phyloP scores from a whole-genome alignment of 139 green algal species.

The Astrephomene gubernaculifera region DNA sequence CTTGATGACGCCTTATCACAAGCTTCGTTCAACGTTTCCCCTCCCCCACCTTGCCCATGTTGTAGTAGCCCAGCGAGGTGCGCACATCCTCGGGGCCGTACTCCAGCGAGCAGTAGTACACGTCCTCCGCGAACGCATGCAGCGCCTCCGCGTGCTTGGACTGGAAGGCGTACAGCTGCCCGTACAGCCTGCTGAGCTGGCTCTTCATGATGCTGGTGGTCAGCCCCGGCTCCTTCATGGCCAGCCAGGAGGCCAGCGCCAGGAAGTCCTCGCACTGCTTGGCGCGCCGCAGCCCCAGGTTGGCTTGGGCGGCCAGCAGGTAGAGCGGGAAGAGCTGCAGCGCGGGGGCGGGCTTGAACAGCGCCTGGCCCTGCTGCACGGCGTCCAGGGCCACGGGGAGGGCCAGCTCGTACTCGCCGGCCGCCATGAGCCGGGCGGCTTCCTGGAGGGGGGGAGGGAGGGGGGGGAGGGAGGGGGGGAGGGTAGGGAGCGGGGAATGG shows the following conservation, averaged over 20 bases:
- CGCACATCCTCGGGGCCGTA: constrained; percentile 82
- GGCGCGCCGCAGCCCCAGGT: constrained; percentile 76
- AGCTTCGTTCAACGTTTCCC: too few relatives aligned
- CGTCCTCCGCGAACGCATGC: constrained; percentile 78
- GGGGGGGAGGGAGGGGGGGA: background rate
- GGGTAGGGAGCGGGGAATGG: background rate
- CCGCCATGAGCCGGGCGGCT: constrained; percentile 80
- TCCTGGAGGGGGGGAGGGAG: constrained; percentile 59
- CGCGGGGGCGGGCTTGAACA: constrained; percentile 82
- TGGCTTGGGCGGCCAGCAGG: constrained; percentile 82
- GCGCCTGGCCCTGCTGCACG: constrained; percentile 79
- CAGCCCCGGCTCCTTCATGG: constrained; percentile 77
- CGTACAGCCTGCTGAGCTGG: constrained; percentile 83
- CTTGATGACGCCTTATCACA: too few relatives aligned
- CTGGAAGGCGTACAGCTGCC: constrained; percentile 83
- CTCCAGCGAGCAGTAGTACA: constrained; percentile 85
- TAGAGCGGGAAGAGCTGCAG: constrained; percentile 89
- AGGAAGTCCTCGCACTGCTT: constrained; percentile 86
- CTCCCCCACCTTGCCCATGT: constrained; percentile 77
- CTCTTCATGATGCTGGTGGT: constrained; percentile 82
- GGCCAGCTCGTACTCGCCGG: constrained; percentile 80
- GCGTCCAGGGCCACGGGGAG: constrained; percentile 83
- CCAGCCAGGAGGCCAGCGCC: constrained; percentile 80
- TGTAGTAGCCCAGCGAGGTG: constrained; percentile 87
- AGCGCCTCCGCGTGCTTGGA: constrained; percentile 66